Evolutionary conservation across 441 rosid species (phyloP), one percentile per base, ranked within the genome.

Genomic region (Erodium moschatum): DNA sequence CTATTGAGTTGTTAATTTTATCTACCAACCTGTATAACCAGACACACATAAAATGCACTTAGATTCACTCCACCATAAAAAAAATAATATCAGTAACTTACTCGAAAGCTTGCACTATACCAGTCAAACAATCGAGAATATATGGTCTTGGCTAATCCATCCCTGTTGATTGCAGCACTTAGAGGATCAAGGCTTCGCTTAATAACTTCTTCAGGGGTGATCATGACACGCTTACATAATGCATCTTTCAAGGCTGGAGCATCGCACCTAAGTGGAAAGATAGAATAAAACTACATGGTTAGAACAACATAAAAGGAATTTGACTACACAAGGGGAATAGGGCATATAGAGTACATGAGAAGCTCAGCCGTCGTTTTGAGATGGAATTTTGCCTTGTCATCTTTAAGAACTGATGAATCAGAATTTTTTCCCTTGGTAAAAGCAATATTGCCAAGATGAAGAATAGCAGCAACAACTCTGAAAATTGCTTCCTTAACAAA

Each of bases 391-490:
- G 96, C 77, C 67, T 82, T 81, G 3, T 91, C 92, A 76, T 93
- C 89, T 78, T 88, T 89, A 3, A 90, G 95, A 69, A 88, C 84
- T 31, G 98, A 91, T 60, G 96, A 91, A 77, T 93, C 98, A 64
- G 80, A 72, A 68, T 93, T 96, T 74, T 89, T 88, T 67, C 97
- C 98, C 71, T 88, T 93, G 1, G 93, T 3, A 73, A 93, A 89
- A 13, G 64, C 86, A 65, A 86, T 87, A 77, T 93, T 91, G 11
- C 98, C 98, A 27, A 91, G 74, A 72, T 93, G 98, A 73, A 91
- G 98, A 72, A 93, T 85, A 44, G 97, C 65, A 69, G 97, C 97
- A 54, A 93, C 96, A 72, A 93, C 98, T 80, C 98, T 84, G 74
- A 93, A 93, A 82, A 90, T 90, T 76, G 97, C 98, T 79, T 93